Evolutionary conservation across 2,329 filamentous ascomycete genomes (phyloP), one percentile per base, ranked within the genome.

Genomic region (Diaporthe vexans): DNA sequence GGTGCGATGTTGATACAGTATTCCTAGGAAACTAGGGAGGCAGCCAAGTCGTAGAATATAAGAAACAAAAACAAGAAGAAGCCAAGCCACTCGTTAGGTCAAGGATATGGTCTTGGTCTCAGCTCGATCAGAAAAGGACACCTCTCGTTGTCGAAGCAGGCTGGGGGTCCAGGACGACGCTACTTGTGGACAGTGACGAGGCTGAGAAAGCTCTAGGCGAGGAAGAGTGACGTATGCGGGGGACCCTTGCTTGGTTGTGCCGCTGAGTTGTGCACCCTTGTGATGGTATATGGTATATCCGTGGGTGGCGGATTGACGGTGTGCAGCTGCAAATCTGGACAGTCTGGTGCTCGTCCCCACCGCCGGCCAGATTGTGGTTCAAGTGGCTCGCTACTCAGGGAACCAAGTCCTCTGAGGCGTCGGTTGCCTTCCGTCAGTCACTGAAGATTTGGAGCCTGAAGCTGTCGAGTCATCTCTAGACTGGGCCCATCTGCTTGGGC

Each of bases 111-210:
- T 52, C 61, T 6, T 35, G 19, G 46, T 52, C 7, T 52, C 29
- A 9, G 17, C 33, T 67, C 29, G 21, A 24, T 3, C 29, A 37
- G 35, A 40, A 40, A 51, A 59, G 54, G 40, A 52, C 52, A 70
- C 26, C 37, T 70, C 37, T 56, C 33, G 51, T n/a, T 68, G 13
- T 52, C 52, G 10, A 24, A 13, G 48, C 33, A 43, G 29, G 29
- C 19, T 40, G 29, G 13, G 46, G 51, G 40, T 19, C n/a, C 13
- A 17, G 46, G 46, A 37, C 7, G 13, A 24, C 61, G 61, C 61
- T 48, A 37, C 61, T 17, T 13, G 46, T 29, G 63, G 33, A 11
- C 46, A 82, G 76, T 29, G 70, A 70, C 73, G 58, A 77, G 75
- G 76, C 73, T 75, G 73, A 67, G 43, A 35, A 69, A 73, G 63